Conservation (phyloP, 2,329 filamentous ascomycete species). For the Nemania serpens region DNA sequence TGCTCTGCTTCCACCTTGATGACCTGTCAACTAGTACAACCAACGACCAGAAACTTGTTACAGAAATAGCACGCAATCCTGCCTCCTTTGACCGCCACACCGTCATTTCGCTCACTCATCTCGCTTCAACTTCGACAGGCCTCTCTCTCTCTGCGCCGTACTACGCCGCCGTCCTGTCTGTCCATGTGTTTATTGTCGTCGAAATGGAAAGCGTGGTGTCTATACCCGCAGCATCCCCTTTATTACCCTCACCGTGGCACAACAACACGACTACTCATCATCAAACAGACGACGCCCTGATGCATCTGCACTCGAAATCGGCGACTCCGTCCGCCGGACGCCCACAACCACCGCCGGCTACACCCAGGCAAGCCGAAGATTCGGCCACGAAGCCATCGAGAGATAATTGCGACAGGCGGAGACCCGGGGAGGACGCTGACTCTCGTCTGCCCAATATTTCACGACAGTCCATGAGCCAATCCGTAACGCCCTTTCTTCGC, state of each 20-base stretch:
- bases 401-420: constrained; percentile 56
- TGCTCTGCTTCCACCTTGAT: background rate
- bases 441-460: constrained; percentile 61
- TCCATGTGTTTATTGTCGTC: constrained; percentile 2
- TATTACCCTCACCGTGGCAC: constrained; percentile 16
- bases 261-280: background rate
- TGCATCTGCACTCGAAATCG: constrained; percentile 18
- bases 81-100: constrained; percentile 34
- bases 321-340: constrained; percentile 3
- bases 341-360: constrained; percentile 26
- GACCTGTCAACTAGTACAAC: background rate
- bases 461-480: constrained; percentile 72
- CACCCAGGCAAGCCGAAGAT: constrained; percentile 29
- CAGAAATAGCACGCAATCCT: constrained; percentile 37
- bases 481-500: constrained; percentile 84
- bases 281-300: constrained; percentile 16
- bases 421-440: constrained; percentile 55
- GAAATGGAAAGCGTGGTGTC: constrained; percentile 34
- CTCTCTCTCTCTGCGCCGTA: background rate
- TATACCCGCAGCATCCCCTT: constrained; percentile 23
- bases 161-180: constrained; percentile 28
- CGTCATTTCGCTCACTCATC: constrained; percentile 16
- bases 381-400: constrained; percentile 38
- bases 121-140: constrained; percentile 4
- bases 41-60: constrained; percentile 17